A percentile compares a stretch with the other conserved stretches of the same genome.
Conservation (phyloP, 2,329 filamentous ascomycete genomes). For the Penicillium sp. region DNA sequence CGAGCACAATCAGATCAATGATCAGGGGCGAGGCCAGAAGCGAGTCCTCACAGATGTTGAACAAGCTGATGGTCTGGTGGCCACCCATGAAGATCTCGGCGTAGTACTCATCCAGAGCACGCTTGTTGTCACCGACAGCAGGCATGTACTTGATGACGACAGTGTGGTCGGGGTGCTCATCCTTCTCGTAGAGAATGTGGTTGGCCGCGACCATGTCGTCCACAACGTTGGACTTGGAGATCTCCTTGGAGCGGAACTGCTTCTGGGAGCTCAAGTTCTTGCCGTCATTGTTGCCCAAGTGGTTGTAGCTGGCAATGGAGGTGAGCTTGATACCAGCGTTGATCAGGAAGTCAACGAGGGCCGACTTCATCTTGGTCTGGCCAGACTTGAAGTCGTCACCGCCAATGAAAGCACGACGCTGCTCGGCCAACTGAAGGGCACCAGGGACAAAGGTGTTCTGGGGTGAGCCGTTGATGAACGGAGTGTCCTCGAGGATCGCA, state of each 20-base stretch:
- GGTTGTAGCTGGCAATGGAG: slow-evolving; percentile 98
- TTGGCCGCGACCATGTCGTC: slow-evolving; percentile 99
- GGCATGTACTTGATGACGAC: slow-evolving; percentile 99
- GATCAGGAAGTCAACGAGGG: slow-evolving; percentile 97
- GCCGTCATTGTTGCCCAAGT: slow-evolving; percentile 98
- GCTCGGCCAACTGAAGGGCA: slow-evolving; percentile 82
- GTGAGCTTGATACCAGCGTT: slow-evolving; percentile 98
- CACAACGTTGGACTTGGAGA: slow-evolving; percentile 98
- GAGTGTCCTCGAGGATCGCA: slow-evolving; percentile 81
- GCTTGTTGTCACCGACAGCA: slow-evolving; percentile 97
- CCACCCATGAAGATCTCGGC: slow-evolving; percentile 99
- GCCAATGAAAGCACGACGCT: slow-evolving; percentile 85
- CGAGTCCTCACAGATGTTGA: slow-evolving; percentile 99
- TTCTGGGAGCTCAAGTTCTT: slow-evolving; percentile 97
- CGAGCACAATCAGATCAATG: slow-evolving; percentile 88
- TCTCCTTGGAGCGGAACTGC: slow-evolving; percentile 99
- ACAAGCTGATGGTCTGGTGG: slow-evolving; percentile 96
- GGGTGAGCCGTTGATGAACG: slow-evolving; percentile 98
- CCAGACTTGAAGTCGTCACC: slow-evolving; percentile 99
- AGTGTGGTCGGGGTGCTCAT: slow-evolving; percentile 95
- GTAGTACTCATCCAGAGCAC: slow-evolving; percentile 97
- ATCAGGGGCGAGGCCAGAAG: slow-evolving; percentile 93
- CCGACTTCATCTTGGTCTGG: slow-evolving; percentile 99
- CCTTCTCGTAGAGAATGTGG: slow-evolving; percentile 80
- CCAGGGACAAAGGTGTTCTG: slow-evolving; percentile 99